Evolutionary conservation across 345 rosid species (phyloP), one percentile per base, ranked within the genome.

Genomic region (Sisymbrium altissimum): DNA sequence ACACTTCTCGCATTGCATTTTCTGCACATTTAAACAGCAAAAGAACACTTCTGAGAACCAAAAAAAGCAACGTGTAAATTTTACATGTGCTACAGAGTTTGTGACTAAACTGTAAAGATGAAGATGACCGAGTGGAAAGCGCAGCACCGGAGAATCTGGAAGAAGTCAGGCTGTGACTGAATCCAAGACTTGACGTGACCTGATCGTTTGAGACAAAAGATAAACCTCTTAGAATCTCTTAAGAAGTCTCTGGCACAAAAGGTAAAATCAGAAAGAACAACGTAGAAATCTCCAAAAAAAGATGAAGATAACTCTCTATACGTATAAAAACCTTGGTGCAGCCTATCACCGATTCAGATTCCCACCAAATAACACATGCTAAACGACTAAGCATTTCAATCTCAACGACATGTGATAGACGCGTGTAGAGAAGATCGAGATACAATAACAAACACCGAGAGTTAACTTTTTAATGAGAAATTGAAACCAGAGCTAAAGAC

Each of bases 31-130:
- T 63, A 40, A 30, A 23, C 70, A 18, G 19, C n/a, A n/a, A 41
- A 29, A 44, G 17, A 43, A 13, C 7, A 7, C 58, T 18, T 14
- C 4, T 54, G 36, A 33, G 67, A 39, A 52, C 8, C 48, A 49
- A 39, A 35, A 13, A 48, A 49, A 6, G 21, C 6, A 54, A 4
- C 1, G 44, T 7, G n/a, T 12, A 63, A 56, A 1, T 3, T 0
- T 3, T 0, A 61, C n/a, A 50, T 55, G 15, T 39, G 45, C 2
- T 27, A 59, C 21, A 67, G 61, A 74, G 62, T 74, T 49, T 59
- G 58, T n/a, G 14, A 83, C 89, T 83, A 81, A 88, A 91, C 98
- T 81, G 88, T 50, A 81, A 72, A 55, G 90, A 78, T 67, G 82
- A 81, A 50, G 87, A 77, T 41, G 73, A 65, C 2, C 66, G 27